Base-by-base conservation (phyloP, 352 stramenopile species). In the Phytophthora litchii region DNA sequence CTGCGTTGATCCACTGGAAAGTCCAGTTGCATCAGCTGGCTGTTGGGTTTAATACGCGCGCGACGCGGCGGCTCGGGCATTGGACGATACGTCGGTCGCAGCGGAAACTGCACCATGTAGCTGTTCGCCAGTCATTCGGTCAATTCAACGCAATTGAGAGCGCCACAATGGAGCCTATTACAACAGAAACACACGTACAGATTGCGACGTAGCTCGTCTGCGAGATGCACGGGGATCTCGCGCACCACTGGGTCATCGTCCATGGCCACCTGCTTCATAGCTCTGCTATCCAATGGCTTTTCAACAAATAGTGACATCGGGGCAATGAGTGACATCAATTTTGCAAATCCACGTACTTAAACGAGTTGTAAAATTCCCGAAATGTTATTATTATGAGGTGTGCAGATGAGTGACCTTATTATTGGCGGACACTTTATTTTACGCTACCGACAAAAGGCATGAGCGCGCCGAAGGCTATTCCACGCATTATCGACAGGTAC, bases 191-290 rank as follows among this genome's bases (percentile, higher is more conserved):
- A 19, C 20, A 75, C 76, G 35, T 74, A 93, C 78, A 91, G 72
- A 68, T 80, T 84, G n/a, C 73, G 56, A 47, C 80, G 76, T 53
- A 91, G 58, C 29, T 82, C 68, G 17, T 92, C 79, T 3, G 80
- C 79, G 31, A 94, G 78, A 64, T 94, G 85, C 63, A 94, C 83
- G 34, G 85, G 83, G 55, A 94, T 91, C 71, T 94, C 85, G 43
- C 74, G 80, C 58, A 94, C 82, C 27, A 94, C 70, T 35, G 85
- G 85, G 67, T 94, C 85, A 44, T 92, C 83, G 36, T 81, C 66
- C 67, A 68, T 65, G 13, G 32, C 11, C 52, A 41, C 32, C 37
- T 58, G 32, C 60, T 61, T 51, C 41, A 54, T 59, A 35, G 9
- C 25, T 17, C 23, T 41, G 20, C 45, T 61, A 58, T 56, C 62